Evolutionary conservation across 805 yeast species (phyloP), one percentile per base, ranked within the genome.

Genomic region (Myxozyma geophila): DNA sequence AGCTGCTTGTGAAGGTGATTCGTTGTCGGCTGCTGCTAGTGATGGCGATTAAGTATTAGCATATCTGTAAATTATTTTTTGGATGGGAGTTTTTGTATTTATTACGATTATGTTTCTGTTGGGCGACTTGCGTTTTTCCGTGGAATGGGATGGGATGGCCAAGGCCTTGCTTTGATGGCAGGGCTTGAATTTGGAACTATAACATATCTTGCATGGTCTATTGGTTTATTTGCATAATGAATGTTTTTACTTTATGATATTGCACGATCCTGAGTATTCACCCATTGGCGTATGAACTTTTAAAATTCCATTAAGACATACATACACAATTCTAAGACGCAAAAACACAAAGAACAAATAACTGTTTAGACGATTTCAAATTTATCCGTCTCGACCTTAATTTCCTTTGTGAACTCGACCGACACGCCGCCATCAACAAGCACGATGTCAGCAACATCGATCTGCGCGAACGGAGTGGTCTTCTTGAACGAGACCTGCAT

Each of bases 361-460:
- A 35, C 33, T n/a, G 35, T 15, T 51, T 63, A 65, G 44, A 62
- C 64, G 36, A 65, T 63, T 13, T 46, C 36, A 46, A 61, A 86
- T 61, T 75, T 89, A 43, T 73, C 77, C 8, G 74, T 50, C 35
- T 60, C 70, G 21, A 74, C 60, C 33, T 64, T 60, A 55, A 72
- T 56, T 43, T 84, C 83, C 73, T 87, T 82, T 70, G 87, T 91
- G 75, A 85, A 90, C 60, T 92, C 90, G 67, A 89, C 81, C 23
- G 86, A 82, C 69, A 82, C 84, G 40, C 69, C 70, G 21, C 49
- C 37, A 40, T 80, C 84, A 44, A 82, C 73, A 47, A 76, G 76
- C 33, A 84, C 83, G 64, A 89, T 85, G 63, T 83, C 86, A 48
- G 82, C 76, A 52, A 90, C 85, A 67, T 81, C 83, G 62, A 92